Evolutionary conservation across 1,139 yeast species (phyloP), one percentile per base, ranked within the genome.

Genomic region (Candida anutae): DNA sequence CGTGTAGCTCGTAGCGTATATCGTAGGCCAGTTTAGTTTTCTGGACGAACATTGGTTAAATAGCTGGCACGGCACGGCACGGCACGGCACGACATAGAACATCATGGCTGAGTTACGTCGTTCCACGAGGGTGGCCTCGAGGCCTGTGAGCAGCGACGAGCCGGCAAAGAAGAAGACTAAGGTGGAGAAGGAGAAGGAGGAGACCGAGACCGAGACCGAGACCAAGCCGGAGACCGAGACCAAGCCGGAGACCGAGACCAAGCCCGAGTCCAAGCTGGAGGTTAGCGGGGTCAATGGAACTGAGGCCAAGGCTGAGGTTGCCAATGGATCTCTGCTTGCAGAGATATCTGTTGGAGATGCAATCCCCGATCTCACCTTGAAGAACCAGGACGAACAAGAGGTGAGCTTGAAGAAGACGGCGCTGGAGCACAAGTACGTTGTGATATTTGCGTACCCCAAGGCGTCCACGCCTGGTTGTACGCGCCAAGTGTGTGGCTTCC

Each of bases 381-480:
- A 62, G 33, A 77, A 83, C 47, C 88, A 87, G 52, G 79, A 80
- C 35, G 82, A 64, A n/a, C 57, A 72, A 22, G 66, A 64, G 13
- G 64, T 87, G 25, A 57, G 68, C 21, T 56, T 82, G 40, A 49
- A 44, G 16, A 62, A 70, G 12, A 58, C 68, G 12, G 74, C 77
- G 5, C 42, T 54, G 13, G 53, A 64, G 9, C 55, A 72, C 25
- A 69, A 68, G 33, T 64, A 71, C 27, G 57, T 79, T 42, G 68
- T 83, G 28, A 69, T 81, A 23, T 81, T 81, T 50, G 67, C 95
- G 11, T 90, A 87, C 48, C 97, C 98, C 30, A 81, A 71, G 47
- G 98, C 97, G 0, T 77, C 81, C 20, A 90, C 98, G 1, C 95
- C 96, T 1, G 97, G 97, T 2, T 88, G 97, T 55, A 87, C 93